Percentiles rank a stretch among this genome's conserved stretches.
phyloP scores from a whole-genome alignment of 2,329 filamentous ascomycete species.

The Cercospora beticola region DNA sequence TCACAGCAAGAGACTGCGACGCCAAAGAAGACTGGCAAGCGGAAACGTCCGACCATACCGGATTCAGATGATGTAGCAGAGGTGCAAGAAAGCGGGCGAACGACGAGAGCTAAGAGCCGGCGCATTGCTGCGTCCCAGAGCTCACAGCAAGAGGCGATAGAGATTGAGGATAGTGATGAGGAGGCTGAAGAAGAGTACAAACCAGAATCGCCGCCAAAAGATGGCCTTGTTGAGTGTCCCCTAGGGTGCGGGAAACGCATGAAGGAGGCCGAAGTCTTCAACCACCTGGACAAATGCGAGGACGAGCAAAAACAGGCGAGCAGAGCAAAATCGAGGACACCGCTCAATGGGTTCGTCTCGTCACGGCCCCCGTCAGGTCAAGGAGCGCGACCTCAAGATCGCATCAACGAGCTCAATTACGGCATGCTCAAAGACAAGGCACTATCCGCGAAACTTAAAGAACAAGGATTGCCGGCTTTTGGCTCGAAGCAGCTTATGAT shows the following conservation, averaged over 20 bases:
- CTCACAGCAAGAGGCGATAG: constrained; percentile 33
- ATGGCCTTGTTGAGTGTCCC: constrained; percentile 80
- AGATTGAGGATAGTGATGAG: constrained; percentile 44
- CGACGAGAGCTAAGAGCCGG: constrained; percentile 41
- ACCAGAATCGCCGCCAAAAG: constrained; percentile 50
- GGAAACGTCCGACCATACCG: constrained; percentile 46
- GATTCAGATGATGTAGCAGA: constrained; percentile 36
- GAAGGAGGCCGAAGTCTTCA: constrained; percentile 74
- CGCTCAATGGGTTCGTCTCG: constrained; percentile 17
- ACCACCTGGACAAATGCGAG: constrained; percentile 73
- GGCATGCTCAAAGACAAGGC: constrained; percentile 76
- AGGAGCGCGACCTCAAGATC: constrained; percentile 52
- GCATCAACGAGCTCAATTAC: constrained; percentile 80
- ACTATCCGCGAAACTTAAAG: constrained; percentile 76
- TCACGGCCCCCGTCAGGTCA: constrained; percentile 24
- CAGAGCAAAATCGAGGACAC: constrained; percentile 27
- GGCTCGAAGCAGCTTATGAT: constrained; percentile 71
- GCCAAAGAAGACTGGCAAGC: constrained; percentile 46
- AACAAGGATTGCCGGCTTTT: constrained; percentile 71
- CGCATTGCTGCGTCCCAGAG: constrained; percentile 34
- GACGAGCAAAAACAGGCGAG: constrained; percentile 37
- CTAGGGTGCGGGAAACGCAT: constrained; percentile 73
- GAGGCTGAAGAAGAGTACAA: constrained; percentile 38
- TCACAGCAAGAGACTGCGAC: constrained; percentile 28
- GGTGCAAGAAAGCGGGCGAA: constrained; percentile 30